These are phyloP conservation scores for Yarrowia alimentaria DNA, from an alignment of 805 yeast genomes.

Conservation along the genomic window DNA sequence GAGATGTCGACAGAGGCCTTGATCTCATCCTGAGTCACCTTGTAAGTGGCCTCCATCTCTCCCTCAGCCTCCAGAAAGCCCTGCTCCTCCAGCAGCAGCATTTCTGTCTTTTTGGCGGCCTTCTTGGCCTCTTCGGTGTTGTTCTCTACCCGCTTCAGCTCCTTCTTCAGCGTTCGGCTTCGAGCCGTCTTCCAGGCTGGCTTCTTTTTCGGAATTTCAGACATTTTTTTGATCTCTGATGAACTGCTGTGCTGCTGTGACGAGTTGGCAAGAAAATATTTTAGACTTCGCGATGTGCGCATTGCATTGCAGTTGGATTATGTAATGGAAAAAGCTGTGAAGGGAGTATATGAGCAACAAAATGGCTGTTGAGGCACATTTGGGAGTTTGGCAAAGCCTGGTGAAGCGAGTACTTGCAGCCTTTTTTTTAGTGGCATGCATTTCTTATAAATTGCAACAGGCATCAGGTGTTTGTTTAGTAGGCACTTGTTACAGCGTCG, in stretches of 20 bases:
- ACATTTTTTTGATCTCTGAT: neutral
- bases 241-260: neutral
- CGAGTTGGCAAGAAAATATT: constrained; percentile 6
- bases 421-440: too few species aligned
- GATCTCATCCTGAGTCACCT: constrained; percentile 79
- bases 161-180: constrained; percentile 16
- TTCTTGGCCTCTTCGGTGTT: constrained; percentile 51
- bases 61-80: constrained; percentile 92
- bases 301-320: constrained; percentile 10
- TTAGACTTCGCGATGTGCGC: neutral
- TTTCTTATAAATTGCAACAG: too few species aligned
- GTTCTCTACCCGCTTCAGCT: constrained; percentile 18
- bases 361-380: too few species aligned
- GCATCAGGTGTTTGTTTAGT: too few species aligned
- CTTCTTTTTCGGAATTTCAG: constrained; percentile 15
- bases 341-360: too few species aligned
- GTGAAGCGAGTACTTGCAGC: too few species aligned
- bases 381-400: too few species aligned
- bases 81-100: constrained; percentile 74
- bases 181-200: constrained; percentile 25
- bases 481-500: too few species aligned
- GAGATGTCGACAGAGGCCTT: constrained; percentile 69
- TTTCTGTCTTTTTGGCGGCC: constrained; percentile 83
- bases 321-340: neutral
- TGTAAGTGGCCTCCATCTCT: constrained; percentile 87